A percentile compares a stretch with the other conserved stretches of the same genome.
Conservation (phyloP, 78 protist species). For the Dictyostelium citrinum region DNA sequence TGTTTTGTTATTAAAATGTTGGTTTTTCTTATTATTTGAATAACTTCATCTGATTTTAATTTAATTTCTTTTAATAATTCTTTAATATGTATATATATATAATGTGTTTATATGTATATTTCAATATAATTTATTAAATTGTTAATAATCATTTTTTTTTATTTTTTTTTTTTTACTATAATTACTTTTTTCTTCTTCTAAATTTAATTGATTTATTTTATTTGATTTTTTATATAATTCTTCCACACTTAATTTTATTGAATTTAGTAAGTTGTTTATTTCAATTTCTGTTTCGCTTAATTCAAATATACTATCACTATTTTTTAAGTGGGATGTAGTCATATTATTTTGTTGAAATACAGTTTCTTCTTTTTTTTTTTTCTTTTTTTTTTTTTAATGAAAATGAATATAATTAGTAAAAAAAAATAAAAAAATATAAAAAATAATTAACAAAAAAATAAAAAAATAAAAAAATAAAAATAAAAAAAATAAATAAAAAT, state of each 20-base stretch:
- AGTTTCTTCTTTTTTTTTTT: too few relatives aligned
- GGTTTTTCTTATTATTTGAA: not conserved
- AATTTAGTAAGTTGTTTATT: not conserved
- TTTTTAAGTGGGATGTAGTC: not conserved
- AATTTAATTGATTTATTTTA: not conserved
- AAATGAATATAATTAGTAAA: not conserved
- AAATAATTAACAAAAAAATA: not conserved
- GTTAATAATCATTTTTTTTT: not conserved
- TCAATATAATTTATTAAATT: too few relatives aligned
- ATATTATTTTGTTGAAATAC: not conserved
- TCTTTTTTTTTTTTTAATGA: not conserved
- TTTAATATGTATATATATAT: too few relatives aligned
- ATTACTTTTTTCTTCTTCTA: constrained; percentile 4
- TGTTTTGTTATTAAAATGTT: not conserved
- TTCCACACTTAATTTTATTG: not conserved
- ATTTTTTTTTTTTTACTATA: not conserved
- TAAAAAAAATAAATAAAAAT: not conserved
- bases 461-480: not conserved
- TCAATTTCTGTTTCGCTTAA: not conserved
- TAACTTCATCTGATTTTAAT: not conserved
- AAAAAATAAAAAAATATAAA: not conserved
- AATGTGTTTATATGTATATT: too few relatives aligned
- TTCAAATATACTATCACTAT: not conserved
- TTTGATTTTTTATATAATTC: not conserved
- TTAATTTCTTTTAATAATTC: not conserved